phyloP scores from a whole-genome alignment of 2,329 filamentous ascomycete species.

The Penicillium olsonii region DNA sequence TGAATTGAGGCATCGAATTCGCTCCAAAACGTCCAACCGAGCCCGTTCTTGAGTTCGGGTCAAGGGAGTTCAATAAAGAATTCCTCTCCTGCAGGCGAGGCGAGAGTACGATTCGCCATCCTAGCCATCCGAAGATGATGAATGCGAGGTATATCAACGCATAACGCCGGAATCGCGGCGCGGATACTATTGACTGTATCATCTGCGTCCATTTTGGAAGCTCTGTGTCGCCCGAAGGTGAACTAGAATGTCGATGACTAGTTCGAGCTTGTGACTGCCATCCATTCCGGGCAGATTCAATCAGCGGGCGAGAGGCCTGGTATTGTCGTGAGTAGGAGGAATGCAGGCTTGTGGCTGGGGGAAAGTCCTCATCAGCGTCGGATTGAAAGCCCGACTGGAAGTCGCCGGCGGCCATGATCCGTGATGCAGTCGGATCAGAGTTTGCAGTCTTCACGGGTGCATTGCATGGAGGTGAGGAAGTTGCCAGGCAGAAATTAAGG shows the following conservation, averaged over 20 bases:
- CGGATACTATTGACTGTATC: conserved; percentile 35
- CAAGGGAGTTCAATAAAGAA: conserved; percentile 33
- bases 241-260: conserved; percentile 22
- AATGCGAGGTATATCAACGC: conserved; percentile 38
- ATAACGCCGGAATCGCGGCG: conserved; percentile 46
- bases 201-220: conserved; percentile 28
- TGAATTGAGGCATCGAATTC: conserved; percentile 51
- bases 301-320: conserved; percentile 32
- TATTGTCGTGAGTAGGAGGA: conserved; percentile 12
- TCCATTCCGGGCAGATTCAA: conserved; percentile 42
- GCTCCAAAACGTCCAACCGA: conserved; percentile 46
- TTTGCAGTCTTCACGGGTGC: background rate
- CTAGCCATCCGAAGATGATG: conserved; percentile 31
- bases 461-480: background rate
- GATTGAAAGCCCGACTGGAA: conserved; percentile 25
- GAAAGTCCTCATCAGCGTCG: conserved; percentile 27
- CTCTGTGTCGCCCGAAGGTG: conserved; percentile 17
- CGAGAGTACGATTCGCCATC: conserved; percentile 36
- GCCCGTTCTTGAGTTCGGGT: conserved; percentile 28
- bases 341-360: conserved; percentile 12
- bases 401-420: background rate
- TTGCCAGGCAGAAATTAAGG: conserved; percentile 1
- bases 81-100: conserved; percentile 36
- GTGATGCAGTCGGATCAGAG: background rate
- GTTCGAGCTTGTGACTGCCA: conserved; percentile 33